A percentile compares a stretch with the other conserved stretches of the same genome.
phyloP scores from a whole-genome alignment of 202 grass and related monocot species.

The Schoenoplectus tabernaemontani region DNA sequence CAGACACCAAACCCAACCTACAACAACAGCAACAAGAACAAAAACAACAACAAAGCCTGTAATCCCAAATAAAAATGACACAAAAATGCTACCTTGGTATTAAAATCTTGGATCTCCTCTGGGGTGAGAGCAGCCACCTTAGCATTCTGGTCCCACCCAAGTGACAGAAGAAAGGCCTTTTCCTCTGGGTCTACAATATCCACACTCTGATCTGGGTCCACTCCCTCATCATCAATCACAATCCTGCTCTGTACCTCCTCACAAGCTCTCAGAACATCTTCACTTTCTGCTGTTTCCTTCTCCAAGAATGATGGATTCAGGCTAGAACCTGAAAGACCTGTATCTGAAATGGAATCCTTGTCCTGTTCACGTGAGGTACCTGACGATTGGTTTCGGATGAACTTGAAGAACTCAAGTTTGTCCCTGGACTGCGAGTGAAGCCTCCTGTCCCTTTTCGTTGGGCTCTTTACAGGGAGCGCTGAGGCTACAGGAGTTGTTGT shows the following conservation, averaged over 20 bases:
- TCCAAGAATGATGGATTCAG: not conserved
- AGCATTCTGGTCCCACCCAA: slow-evolving; percentile 44
- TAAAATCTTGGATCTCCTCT: slow-evolving; percentile 42
- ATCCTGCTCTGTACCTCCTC: slow-evolving; percentile 9
- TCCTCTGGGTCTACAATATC: slow-evolving; percentile 37
- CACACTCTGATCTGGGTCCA: too few relatives aligned
- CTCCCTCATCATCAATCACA: not conserved
- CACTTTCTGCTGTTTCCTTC: not conserved
- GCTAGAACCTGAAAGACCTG: not conserved
- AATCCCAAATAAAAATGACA: not conserved
- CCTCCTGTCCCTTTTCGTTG: slow-evolving; percentile 26
- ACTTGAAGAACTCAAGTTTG: slow-evolving; percentile 38
- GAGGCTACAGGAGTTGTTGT: not conserved
- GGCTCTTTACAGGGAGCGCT: slow-evolving; percentile 25
- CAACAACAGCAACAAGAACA: not conserved
- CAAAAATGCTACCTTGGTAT: slow-evolving; percentile 26
- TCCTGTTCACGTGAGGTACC: slow-evolving; percentile 9
- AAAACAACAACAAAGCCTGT: too few relatives aligned
- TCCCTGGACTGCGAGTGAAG: slow-evolving; percentile 19
- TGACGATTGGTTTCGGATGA: slow-evolving; percentile 27
- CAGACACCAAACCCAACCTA: too few relatives aligned
- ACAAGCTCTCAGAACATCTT: not conserved
- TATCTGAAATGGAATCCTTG: slow-evolving; percentile 6
- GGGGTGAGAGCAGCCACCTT: slow-evolving; percentile 27
- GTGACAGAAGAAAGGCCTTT: slow-evolving; percentile 32